Evolutionary conservation across 345 rosid genomes (phyloP), one percentile per base, ranked within the genome.

Genomic region (Bruguiera sexangula): DNA sequence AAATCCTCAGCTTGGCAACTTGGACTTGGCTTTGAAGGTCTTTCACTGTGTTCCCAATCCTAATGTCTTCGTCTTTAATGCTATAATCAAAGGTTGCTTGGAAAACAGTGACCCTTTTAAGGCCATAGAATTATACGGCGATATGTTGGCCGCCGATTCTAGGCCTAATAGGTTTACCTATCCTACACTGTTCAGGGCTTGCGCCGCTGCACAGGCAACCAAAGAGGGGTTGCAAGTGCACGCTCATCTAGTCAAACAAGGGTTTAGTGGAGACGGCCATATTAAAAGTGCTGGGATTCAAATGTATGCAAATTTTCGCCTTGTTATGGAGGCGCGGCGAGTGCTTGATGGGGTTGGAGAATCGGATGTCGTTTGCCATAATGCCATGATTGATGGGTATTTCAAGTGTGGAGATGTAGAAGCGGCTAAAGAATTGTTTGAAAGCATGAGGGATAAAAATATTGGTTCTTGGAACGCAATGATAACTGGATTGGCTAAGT

Each of bases 111-210:
- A 77, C 8, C 76, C 85, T 1, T 63, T 58, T 15, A 70, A 57
- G 73, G 77, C 75, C 9, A 46, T 83, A 20, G 22, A 9, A 11
- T 66, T 34, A 21, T 83, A 85, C 58, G 60, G 30, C 60, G 39
- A 58, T 27, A 77, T 85, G 85, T 69, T 79, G 63, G 78, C 11
- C 53, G 69, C 63, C 9, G 48, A 75, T 67, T 65, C 79, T 30
- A 74, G 75, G 77, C 78, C 85, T 69, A 85, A 85, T 53, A 81
- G 78, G 74, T 85, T 79, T 39, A 83, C 85, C 1, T 83, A 70
- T 56, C 83, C 89, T 2, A 39, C 72, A 1, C 27, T 85, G 72
- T 73, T 85, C 11, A 83, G 81, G 72, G 87, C 87, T 10, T 85
- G 87, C n/a, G 56, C 36, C 22, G 59, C 29, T 22, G 70, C 48